Percentiles rank a stretch among this genome's conserved stretches.
Conservation (phyloP, 1,139 yeast species). For the Hyphopichia wangnamkhiaoensis region DNA sequence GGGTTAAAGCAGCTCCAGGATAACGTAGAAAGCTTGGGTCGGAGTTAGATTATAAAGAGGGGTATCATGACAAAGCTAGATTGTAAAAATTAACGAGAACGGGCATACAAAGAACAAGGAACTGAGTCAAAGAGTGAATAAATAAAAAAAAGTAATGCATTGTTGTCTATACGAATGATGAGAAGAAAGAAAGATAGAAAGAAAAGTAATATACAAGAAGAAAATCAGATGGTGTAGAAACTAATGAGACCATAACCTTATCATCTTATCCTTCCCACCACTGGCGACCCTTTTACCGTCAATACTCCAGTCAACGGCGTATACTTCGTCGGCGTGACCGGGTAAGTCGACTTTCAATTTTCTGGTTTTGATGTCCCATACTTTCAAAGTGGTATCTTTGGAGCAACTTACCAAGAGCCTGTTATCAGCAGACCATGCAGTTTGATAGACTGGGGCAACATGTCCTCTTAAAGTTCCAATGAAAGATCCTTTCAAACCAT, state of each 20-base stretch:
- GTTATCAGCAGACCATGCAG: conserved; percentile 98
- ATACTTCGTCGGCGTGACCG: conserved; percentile 94
- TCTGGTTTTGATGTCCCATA: conserved; percentile 90
- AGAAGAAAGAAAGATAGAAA: background rate
- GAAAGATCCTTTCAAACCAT: conserved; percentile 89
- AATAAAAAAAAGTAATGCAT: too few species aligned
- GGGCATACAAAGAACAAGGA: background rate
- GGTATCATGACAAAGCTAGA: too few species aligned
- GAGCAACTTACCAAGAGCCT: conserved; percentile 89
- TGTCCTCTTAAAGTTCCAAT: conserved; percentile 92
- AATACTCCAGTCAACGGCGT: conserved; percentile 96
- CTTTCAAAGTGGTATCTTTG: conserved; percentile 94
- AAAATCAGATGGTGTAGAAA: background rate
- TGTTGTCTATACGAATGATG: too few species aligned
- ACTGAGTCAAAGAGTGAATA: too few species aligned
- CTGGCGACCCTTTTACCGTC: conserved; percentile 93
- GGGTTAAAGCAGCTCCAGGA: background rate
- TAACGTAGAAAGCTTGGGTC: too few species aligned
- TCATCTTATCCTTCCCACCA: conserved; percentile 96
- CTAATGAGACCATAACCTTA: conserved; percentile 87
- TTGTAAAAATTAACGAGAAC: background rate
- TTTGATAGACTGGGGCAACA: conserved; percentile 96
- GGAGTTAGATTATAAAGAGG: background rate
- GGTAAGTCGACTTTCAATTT: conserved; percentile 88
- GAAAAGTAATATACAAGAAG: background rate